Percentiles rank a stretch among this genome's conserved stretches.
These are phyloP conservation scores for Globisporangium canariense DNA, from an alignment of 352 stramenopile species.

Conservation along the genomic window DNA sequence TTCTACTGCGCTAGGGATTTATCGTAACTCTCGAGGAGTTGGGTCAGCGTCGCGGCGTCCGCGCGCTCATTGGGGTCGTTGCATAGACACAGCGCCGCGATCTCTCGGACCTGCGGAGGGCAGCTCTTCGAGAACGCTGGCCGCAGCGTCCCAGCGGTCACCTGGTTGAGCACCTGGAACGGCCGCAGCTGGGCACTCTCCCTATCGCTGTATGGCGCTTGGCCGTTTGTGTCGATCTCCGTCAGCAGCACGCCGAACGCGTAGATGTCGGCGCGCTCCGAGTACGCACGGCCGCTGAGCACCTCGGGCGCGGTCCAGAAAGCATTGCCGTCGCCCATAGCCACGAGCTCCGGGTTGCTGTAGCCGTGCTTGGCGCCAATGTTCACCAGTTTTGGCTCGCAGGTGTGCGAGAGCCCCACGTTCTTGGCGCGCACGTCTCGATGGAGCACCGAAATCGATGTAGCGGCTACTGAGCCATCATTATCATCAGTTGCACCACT, in stretches of 20 bases:
- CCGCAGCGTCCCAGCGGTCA: neutral
- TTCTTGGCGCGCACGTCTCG: slow-evolving; percentile 44
- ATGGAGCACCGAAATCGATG: slow-evolving; percentile 22
- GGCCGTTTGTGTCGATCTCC: slow-evolving; percentile 24
- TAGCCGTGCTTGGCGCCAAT: slow-evolving; percentile 24
- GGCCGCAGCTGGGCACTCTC: neutral
- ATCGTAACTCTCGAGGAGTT: slow-evolving; percentile 6
- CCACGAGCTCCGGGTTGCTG: slow-evolving; percentile 9
- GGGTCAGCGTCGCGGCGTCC: slow-evolving; percentile 1
- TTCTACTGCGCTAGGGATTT: neutral
- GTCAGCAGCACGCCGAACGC: slow-evolving; percentile 37
- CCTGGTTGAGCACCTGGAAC: slow-evolving; percentile 12
- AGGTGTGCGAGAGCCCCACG: slow-evolving; percentile 25
- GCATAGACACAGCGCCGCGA: slow-evolving; percentile 6
- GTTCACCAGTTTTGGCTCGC: slow-evolving; percentile 36
- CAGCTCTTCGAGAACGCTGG: neutral
- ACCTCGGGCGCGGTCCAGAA: slow-evolving; percentile 40
- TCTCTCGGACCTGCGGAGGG: neutral
- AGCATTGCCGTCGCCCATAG: slow-evolving; percentile 14
- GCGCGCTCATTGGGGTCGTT: neutral
- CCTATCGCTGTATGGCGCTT: neutral
- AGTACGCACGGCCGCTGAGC: slow-evolving; percentile 21
- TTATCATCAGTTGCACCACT: neutral
- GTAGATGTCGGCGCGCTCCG: slow-evolving; percentile 33
- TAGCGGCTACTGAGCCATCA: too few species aligned